Evolutionary conservation across 2,329 filamentous ascomycete species (phyloP).

Genomic region (Sporothrix inflata): DNA sequence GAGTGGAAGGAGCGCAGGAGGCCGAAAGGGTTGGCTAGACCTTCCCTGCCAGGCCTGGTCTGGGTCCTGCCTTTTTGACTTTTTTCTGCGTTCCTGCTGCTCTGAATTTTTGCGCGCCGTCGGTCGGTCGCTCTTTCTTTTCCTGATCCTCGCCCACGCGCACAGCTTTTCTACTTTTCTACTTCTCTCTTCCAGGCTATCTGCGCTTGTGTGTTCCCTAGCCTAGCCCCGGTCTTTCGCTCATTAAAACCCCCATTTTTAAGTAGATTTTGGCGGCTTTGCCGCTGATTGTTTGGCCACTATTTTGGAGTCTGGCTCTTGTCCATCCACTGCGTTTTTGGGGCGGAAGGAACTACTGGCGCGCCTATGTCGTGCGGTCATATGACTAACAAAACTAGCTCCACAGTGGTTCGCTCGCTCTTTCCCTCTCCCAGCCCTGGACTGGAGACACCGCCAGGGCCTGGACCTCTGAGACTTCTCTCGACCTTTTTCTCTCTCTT

Average conservation of each 20-base stretch:
- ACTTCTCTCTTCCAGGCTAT: not conserved
- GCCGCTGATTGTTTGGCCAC: constrained; percentile 6
- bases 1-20: not conserved
- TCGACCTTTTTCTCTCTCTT: not conserved
- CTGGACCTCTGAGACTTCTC: constrained; percentile 13
- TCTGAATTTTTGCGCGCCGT: no score
- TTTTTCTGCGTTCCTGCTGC: not conserved
- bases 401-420: constrained; percentile 14
- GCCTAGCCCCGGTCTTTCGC: not conserved
- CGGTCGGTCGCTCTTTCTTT: no score
- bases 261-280: constrained; percentile 5
- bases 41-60: not conserved
- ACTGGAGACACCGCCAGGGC: constrained; percentile 9
- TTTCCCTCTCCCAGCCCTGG: constrained; percentile 3
- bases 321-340: not conserved
- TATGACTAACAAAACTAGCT: constrained; percentile 26
- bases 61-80: not conserved
- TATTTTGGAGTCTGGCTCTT: not conserved
- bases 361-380: constrained; percentile 15
- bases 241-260: not conserved
- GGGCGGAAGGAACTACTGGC: not conserved
- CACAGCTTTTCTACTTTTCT: not conserved
- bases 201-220: not conserved
- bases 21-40: not conserved
- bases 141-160: not conserved